A percentile compares a stretch with the other conserved stretches of the same genome.
These are phyloP conservation scores for Colletotrichum paranaense DNA, from an alignment of 2,329 filamentous ascomycete species.

Conservation along the genomic window DNA sequence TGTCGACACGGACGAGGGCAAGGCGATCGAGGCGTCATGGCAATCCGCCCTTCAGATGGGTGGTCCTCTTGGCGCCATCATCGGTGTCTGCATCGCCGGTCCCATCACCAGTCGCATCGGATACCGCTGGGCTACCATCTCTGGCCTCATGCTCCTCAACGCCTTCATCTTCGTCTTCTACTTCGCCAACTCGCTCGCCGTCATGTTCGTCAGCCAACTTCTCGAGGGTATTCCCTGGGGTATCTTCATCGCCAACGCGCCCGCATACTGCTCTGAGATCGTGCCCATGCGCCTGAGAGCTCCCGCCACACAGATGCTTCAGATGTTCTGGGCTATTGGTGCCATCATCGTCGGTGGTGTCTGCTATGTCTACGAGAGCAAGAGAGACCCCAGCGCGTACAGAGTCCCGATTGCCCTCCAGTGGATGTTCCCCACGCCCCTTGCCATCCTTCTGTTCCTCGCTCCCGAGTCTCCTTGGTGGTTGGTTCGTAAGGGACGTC, in stretches of 20 bases:
- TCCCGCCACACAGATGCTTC: conserved; percentile 70
- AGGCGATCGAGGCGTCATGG: conserved; percentile 64
- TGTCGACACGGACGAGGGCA: conserved; percentile 44
- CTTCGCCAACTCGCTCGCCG: conserved; percentile 54
- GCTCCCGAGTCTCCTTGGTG: conserved; percentile 67
- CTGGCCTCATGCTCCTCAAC: conserved; percentile 66
- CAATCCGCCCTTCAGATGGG: conserved; percentile 67
- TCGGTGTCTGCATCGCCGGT: conserved; percentile 69
- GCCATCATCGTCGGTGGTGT: conserved; percentile 69
- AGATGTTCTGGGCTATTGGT: conserved; percentile 75
- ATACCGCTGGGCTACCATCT: conserved; percentile 70
- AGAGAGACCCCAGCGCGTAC: conserved; percentile 39
- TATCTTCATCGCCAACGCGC: conserved; percentile 73
- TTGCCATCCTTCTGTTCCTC: conserved; percentile 61
- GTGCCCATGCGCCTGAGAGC: conserved; percentile 68
- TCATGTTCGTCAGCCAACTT: conserved; percentile 65
- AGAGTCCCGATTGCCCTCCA: conserved; percentile 66
- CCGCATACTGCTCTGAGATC: conserved; percentile 72
- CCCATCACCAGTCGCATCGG: conserved; percentile 69
- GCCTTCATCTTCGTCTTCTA: conserved; percentile 66
- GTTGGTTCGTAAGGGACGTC: conserved; percentile 63
- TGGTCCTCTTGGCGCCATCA: conserved; percentile 68
- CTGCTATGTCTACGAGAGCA: conserved; percentile 63
- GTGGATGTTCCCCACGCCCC: conserved; percentile 68
- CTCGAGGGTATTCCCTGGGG: conserved; percentile 74